phyloP scores from a whole-genome alignment of 805 yeast genomes.

The Metschnikowia cerradonensis region DNA sequence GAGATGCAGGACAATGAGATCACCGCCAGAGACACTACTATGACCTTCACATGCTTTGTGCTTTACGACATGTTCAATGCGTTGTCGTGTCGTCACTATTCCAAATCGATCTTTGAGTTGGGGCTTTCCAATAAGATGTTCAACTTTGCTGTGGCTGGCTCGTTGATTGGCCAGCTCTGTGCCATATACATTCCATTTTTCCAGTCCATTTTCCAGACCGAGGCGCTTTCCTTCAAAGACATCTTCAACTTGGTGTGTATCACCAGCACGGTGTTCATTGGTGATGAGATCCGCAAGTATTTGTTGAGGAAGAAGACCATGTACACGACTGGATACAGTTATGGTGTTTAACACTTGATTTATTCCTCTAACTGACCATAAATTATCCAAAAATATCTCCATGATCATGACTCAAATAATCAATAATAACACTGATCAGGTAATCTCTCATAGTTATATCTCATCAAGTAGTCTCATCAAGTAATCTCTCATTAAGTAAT shows the following conservation, averaged over 20 bases:
- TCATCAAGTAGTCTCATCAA: no score
- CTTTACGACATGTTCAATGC: constrained; percentile 97
- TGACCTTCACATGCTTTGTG: constrained; percentile 98
- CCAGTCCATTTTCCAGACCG: constrained; percentile 92
- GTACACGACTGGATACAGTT: constrained; percentile 13
- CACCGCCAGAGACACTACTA: constrained; percentile 94
- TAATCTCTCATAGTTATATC: no score
- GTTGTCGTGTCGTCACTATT: constrained; percentile 81
- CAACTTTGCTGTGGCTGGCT: constrained; percentile 86
- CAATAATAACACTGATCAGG: not conserved
- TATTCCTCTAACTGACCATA: not conserved
- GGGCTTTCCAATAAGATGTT: constrained; percentile 88
- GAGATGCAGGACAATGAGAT: constrained; percentile 83
- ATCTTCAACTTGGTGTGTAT: constrained; percentile 56
- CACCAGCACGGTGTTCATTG: constrained; percentile 79
- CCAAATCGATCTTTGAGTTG: constrained; percentile 76
- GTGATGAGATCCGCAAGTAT: constrained; percentile 77
- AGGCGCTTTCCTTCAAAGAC: constrained; percentile 73
- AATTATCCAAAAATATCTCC: no score
- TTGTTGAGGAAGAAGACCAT: constrained; percentile 22
- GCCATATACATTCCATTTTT: constrained; percentile 93
- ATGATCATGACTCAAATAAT: not conserved
- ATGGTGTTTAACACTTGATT: constrained; percentile 9
- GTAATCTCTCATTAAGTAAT: no score
- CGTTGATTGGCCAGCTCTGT: constrained; percentile 84